Evolutionary conservation across 345 rosid genomes (phyloP).

Genomic region (Euclidium syriacum): DNA sequence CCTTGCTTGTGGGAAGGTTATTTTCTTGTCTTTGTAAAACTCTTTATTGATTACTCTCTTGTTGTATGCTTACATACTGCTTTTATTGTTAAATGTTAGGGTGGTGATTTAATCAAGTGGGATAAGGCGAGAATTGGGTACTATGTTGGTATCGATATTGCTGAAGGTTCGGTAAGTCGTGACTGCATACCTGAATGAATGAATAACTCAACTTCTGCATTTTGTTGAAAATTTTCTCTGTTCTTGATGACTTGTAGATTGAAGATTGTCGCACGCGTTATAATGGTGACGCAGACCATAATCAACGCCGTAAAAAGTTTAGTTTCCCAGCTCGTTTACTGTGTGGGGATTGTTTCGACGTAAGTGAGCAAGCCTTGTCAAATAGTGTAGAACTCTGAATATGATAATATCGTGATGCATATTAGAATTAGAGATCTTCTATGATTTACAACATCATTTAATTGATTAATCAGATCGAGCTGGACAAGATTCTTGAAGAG

Average conservation of each 20-base stretch:
- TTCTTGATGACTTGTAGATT: conserved; percentile 49
- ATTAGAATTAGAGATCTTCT: too few species aligned
- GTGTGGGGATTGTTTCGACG: conserved; percentile 98
- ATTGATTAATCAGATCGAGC: conserved; percentile 54
- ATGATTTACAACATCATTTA: too few species aligned
- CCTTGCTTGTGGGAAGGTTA: conserved; percentile 95
- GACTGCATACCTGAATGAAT: too few species aligned
- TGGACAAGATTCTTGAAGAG: conserved; percentile 82
- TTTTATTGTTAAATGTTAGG: conserved; percentile 40
- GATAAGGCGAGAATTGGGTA: conserved; percentile 91
- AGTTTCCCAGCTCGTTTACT: conserved; percentile 87
- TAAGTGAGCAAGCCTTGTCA: neutral
- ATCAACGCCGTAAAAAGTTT: conserved; percentile 87
- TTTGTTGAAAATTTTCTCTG: neutral
- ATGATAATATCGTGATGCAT: too few species aligned
- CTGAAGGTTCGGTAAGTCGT: conserved; percentile 85
- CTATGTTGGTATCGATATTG: conserved; percentile 93
- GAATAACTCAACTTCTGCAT: neutral
- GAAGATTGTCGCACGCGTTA: conserved; percentile 97
- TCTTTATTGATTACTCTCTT: too few species aligned
- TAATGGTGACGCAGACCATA: conserved; percentile 94
- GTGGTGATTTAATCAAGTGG: conserved; percentile 99
- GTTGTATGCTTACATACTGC: neutral
- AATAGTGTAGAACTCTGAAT: too few species aligned
- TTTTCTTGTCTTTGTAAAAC: neutral